Base-by-base conservation (phyloP, 2,329 filamentous ascomycete species). In the Domatiomyces globalis region DNA sequence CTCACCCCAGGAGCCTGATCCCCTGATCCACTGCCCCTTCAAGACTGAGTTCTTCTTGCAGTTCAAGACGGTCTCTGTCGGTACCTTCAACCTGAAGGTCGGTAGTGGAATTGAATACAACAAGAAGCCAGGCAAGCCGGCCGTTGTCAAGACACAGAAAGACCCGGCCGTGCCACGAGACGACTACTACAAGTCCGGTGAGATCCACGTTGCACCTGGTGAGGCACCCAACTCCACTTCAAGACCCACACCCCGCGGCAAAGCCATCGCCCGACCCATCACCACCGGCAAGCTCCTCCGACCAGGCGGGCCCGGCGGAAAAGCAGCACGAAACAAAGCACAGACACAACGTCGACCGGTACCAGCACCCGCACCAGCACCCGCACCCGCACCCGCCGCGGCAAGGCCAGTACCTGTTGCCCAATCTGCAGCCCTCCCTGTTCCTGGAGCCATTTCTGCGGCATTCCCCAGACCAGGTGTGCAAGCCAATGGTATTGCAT, bases 11-110 rank as follows among this genome's bases (percentile, higher is more conserved):
- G 90, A 96, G 65, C 77, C 92, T 0, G 92, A 98, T 67, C 88
- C 92, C n/a, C 75, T 98, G 19, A 69, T 98, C 62, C 94, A 83
- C 69, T 98, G 92, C 64, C 73, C 95, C 18, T 81, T 98, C 68
- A 98, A 98, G 73, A 98, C 92, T 0, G 92, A 98, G 64, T 83
- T 98, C 68, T 94, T 96, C 64, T 94, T 90, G 0, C 89, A 95
- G 57, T 81, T 98, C 71, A 81, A 83, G 64, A 81, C 80, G 48
- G 80, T 81, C 49, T 85, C 94, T 68, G 82, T 85, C 2, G 87
- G 85, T 7, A 82, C 85, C 8, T 78, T 94, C 64, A 87, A 82
- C 64, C 70, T 98, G 46, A 87, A 85, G 68, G 84, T 96, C 56
- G 80, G 73, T n/a, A 83, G 92, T 25, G 76, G 71, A 4, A 89